Evolutionary conservation across 805 yeast genomes (phyloP).

Genomic region (Lipomyces anomalus): DNA sequence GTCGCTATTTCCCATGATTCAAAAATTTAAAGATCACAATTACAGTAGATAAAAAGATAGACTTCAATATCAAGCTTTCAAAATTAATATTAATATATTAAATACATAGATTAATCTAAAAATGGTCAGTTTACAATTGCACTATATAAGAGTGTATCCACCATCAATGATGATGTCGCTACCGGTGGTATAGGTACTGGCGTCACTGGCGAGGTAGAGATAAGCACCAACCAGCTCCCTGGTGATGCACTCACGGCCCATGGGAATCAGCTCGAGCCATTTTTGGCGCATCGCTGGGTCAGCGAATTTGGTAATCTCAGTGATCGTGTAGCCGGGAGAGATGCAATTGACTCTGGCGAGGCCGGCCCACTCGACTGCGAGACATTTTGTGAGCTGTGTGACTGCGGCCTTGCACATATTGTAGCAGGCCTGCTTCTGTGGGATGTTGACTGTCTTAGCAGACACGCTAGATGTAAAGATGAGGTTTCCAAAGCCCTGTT

Average conservation of each 20-base stretch:
- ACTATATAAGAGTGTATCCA: conserved; percentile 26
- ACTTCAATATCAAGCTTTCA: no score
- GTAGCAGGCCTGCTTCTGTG: conserved; percentile 49
- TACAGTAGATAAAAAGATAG: no score
- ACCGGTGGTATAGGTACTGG: conserved; percentile 48
- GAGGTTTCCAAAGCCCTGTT: conserved; percentile 24
- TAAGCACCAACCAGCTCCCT: conserved; percentile 48
- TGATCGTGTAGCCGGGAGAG: conserved; percentile 49
- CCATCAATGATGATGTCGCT: conserved; percentile 51
- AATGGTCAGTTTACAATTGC: no score
- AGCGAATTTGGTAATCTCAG: conserved; percentile 47
- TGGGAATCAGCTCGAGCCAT: conserved; percentile 47
- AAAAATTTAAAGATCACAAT: no score
- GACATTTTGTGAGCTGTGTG: conserved; percentile 44
- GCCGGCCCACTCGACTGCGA: conserved; percentile 53
- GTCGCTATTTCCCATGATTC: no score
- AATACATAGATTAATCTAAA: no score
- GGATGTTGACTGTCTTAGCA: conserved; percentile 49
- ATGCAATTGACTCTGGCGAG: conserved; percentile 47
- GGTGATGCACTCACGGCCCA: conserved; percentile 51
- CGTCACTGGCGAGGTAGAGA: conserved; percentile 44
- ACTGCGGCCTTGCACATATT: conserved; percentile 54
- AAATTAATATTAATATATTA: no score
- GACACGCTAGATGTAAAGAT: conserved; percentile 50
- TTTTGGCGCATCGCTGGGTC: conserved; percentile 43